Percentiles rank a stretch among this genome's conserved stretches.
Evolutionary conservation across 2,329 filamentous ascomycete genomes (phyloP).

Genomic region (Fusarium verticillioides): DNA sequence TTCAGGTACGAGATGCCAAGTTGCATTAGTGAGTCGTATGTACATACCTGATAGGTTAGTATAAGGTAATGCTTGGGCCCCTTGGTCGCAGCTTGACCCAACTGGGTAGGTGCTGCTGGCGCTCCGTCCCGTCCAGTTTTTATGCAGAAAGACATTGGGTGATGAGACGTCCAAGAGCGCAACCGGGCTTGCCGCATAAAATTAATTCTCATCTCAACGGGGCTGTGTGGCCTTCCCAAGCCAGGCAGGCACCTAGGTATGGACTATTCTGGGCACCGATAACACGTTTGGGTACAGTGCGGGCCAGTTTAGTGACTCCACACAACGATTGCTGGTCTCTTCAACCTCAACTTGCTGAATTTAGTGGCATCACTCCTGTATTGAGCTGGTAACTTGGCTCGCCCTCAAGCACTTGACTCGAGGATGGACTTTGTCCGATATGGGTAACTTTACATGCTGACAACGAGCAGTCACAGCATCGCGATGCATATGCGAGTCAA

Average conservation of each 20-base stretch:
- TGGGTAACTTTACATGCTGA: background rate
- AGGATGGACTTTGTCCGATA: background rate
- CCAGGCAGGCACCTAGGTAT: background rate
- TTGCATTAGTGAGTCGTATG: conserved; percentile 8
- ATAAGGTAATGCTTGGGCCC: background rate
- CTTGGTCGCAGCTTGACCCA: background rate
- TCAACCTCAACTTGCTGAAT: background rate
- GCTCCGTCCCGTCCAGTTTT: conserved; percentile 33
- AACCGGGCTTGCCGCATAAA: conserved; percentile 47
- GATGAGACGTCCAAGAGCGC: conserved; percentile 27
- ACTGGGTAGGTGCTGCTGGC: conserved; percentile 41
- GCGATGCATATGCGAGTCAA: conserved; percentile 17
- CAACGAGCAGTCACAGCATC: conserved; percentile 1
- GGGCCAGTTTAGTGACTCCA: conserved; percentile 26
- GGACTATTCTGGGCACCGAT: conserved; percentile 16
- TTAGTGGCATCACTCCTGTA: conserved; percentile 22
- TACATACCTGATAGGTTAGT: background rate
- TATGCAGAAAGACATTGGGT: conserved; percentile 27
- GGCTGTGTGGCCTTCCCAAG: conserved; percentile 17
- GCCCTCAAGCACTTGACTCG: conserved; percentile 21
- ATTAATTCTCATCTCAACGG: conserved; percentile 30
- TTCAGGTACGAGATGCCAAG: conserved; percentile 30
- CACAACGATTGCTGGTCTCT: conserved; percentile 20
- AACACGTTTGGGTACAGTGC: conserved; percentile 11
- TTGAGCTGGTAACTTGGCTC: background rate